A percentile compares a stretch with the other conserved stretches of the same genome.
phyloP scores from a whole-genome alignment of 805 yeast species.

The Komagataella populi region DNA sequence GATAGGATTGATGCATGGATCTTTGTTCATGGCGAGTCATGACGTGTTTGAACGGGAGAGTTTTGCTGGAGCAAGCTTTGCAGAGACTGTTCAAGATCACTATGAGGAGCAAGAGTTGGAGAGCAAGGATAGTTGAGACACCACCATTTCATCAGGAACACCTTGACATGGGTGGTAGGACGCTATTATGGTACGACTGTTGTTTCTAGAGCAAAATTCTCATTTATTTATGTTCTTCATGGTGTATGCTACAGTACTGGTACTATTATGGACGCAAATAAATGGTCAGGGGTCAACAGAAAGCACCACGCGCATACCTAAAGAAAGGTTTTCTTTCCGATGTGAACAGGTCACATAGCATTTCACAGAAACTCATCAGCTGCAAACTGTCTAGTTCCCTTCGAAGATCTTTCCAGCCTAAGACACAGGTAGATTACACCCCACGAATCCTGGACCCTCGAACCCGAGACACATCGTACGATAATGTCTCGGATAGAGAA shows the following conservation, averaged over 20 bases:
- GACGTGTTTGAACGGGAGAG: slow-evolving; percentile 4
- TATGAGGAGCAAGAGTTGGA: neutral
- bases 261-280: neutral
- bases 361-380: neutral
- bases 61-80: neutral
- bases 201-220: neutral
- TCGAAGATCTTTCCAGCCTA: too few relatives aligned
- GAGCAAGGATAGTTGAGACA: neutral
- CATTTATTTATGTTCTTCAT: neutral
- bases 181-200: neutral
- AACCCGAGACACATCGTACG: neutral
- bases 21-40: slow-evolving; percentile 12
- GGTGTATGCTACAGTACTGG: neutral
- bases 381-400: too few relatives aligned
- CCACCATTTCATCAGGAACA: neutral
- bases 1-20: slow-evolving; percentile 28
- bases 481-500: neutral
- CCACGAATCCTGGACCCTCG: neutral
- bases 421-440: neutral
- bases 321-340: neutral
- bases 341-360: neutral
- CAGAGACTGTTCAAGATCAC: neutral
- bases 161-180: neutral
- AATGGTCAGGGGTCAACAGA: neutral
- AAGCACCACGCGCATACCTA: neutral